These are phyloP conservation scores for Lyophyllum shimeji DNA, from an alignment of 768 basidiomycete genomes.

Conservation along the genomic window DNA sequence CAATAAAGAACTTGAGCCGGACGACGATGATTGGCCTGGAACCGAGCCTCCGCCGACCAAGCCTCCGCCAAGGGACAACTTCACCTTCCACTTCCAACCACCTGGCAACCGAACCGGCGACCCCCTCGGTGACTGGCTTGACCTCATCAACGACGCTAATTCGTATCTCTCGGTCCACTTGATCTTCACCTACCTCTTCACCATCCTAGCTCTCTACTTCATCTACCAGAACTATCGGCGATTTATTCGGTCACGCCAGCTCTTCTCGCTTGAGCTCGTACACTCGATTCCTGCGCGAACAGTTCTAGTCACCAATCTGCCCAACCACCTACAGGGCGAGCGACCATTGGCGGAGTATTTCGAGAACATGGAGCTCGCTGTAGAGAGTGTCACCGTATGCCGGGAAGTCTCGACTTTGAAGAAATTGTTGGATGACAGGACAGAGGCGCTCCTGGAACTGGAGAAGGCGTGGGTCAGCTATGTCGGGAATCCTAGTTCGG, in stretches of 20 bases:
- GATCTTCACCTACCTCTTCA: constrained; percentile 93
- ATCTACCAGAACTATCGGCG: constrained; percentile 87
- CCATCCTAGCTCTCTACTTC: constrained; percentile 79
- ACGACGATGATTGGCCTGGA: constrained; percentile 42
- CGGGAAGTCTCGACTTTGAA: constrained; percentile 79
- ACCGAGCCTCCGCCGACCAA: constrained; percentile 51
- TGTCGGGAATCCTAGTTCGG: constrained; percentile 90
- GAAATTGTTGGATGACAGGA: constrained; percentile 73
- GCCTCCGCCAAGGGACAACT: no score
- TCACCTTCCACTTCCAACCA: constrained; percentile 20
- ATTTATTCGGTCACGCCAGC: constrained; percentile 87
- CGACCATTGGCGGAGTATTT: constrained; percentile 90
- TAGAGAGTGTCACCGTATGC: constrained; percentile 91
- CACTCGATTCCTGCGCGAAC: constrained; percentile 95
- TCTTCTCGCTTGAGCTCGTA: constrained; percentile 92
- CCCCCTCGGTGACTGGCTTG: constrained; percentile 67
- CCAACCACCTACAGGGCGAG: constrained; percentile 82
- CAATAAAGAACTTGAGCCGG: constrained; percentile 69
- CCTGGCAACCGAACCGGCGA: constrained; percentile 32
- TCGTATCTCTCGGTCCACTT: constrained; percentile 88
- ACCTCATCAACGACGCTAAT: constrained; percentile 87
- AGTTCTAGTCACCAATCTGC: constrained; percentile 83
- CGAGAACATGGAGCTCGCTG: constrained; percentile 81
- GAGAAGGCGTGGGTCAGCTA: constrained; percentile 89
- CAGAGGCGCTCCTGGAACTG: constrained; percentile 73